A percentile compares a stretch with the other conserved stretches of the same genome.
phyloP scores from a whole-genome alignment of 208 protist species.

The Acanthamoeba culbertsoni region DNA sequence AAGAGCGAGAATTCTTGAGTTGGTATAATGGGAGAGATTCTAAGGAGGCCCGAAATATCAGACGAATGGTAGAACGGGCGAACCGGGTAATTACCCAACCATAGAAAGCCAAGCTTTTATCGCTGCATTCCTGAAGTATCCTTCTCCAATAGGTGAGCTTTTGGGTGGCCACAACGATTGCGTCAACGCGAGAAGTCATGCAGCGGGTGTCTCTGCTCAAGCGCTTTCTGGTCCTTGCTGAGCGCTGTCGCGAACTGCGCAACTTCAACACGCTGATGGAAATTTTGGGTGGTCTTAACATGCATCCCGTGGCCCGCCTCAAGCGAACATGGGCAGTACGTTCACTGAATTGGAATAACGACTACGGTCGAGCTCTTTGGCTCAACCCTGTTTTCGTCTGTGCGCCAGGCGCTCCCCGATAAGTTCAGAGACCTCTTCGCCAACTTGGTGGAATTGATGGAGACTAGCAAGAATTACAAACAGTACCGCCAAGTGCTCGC shows the following conservation, averaged over 20 bases:
- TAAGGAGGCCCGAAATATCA: not conserved
- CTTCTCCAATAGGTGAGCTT: not conserved
- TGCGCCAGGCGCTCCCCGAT: not conserved
- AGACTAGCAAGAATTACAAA: conserved; percentile 16
- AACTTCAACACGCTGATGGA: conserved; percentile 51
- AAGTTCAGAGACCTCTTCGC: not conserved
- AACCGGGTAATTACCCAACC: not conserved
- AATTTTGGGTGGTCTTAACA: conserved; percentile 38
- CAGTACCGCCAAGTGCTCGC: not conserved
- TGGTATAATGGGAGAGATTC: not conserved
- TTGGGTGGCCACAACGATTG: conserved; percentile 27
- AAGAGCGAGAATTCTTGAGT: conserved; percentile 5
- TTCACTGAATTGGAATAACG: no score
- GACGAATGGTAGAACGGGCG: not conserved
- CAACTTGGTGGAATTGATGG: not conserved
- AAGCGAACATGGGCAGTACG: conserved; percentile 41
- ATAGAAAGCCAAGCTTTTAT: not conserved
- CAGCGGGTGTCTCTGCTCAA: conserved; percentile 22
- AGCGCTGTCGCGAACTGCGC: conserved; percentile 18
- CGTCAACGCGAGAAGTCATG: not conserved
- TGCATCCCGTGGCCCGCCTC: conserved; percentile 20
- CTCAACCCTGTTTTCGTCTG: no score
- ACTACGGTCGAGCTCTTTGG: no score
- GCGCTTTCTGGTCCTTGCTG: not conserved
- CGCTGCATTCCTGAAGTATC: not conserved